phyloP scores from a whole-genome alignment of 2,329 filamentous ascomycete species.

The Paraphaeosphaeria minitans region DNA sequence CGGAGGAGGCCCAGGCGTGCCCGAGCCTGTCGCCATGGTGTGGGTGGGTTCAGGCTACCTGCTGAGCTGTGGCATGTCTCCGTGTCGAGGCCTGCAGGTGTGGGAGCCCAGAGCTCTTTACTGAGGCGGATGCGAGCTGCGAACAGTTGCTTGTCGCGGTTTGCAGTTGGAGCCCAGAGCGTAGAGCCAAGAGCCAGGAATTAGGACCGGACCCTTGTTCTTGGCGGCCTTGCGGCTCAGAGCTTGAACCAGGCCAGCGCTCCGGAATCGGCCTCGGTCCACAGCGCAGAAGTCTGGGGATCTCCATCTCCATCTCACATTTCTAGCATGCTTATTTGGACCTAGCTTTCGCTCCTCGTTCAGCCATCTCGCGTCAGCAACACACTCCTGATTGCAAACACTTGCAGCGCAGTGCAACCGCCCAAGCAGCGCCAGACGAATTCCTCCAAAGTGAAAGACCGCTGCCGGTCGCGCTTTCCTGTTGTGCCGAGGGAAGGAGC shows the following conservation, averaged over 20 bases:
- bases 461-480: conserved; percentile 5
- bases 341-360: neutral
- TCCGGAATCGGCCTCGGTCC: conserved; percentile 18
- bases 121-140: neutral
- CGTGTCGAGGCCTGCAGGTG: neutral
- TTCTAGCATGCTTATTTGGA: conserved; percentile 16
- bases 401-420: neutral
- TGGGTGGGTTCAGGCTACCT: conserved; percentile 1
- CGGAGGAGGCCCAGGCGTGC: conserved; percentile 39
- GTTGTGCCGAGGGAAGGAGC: conserved; percentile 6
- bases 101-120: neutral
- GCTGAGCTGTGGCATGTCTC: conserved; percentile 8
- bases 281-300: neutral
- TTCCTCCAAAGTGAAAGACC: neutral
- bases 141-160: neutral
- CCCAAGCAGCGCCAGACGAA: neutral
- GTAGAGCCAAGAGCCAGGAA: no score
- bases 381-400: neutral
- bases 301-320: conserved; percentile 9
- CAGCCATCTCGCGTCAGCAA: conserved; percentile 2
- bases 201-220: conserved; percentile 13
- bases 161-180: no score
- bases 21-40: conserved; percentile 42
- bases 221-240: neutral
- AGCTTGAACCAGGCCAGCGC: neutral